Percentiles rank a stretch among this genome's conserved stretches.
Evolutionary conservation across 352 stramenopile species (phyloP).

Genomic region (Phytophthora uliginosa): DNA sequence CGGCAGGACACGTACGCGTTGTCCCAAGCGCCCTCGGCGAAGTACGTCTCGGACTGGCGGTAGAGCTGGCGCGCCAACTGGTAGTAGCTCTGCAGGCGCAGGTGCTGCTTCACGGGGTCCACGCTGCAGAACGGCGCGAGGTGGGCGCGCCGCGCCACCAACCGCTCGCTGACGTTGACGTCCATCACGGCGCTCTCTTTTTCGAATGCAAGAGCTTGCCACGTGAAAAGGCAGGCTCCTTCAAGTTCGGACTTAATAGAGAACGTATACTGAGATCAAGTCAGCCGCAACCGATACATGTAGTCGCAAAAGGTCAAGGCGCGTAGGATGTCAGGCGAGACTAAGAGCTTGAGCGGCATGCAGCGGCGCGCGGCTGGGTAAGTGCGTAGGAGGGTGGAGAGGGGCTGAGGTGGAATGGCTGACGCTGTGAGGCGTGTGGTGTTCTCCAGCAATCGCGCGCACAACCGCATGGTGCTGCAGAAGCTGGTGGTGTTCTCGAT

Average conservation of each 20-base stretch:
- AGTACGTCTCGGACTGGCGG: conserved; percentile 79
- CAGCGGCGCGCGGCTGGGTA: conserved; percentile 55
- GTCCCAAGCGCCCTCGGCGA: conserved; percentile 66
- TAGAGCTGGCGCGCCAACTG: conserved; percentile 81
- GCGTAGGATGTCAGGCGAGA: conserved; percentile 26
- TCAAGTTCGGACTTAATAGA: conserved; percentile 44
- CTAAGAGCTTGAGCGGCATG: conserved; percentile 57
- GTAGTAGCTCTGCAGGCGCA: conserved; percentile 77
- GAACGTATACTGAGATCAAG: conserved; percentile 11
- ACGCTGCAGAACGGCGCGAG: conserved; percentile 72
- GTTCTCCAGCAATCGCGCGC: conserved; percentile 63
- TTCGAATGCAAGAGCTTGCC: conserved; percentile 36
- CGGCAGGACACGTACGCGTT: conserved; percentile 64
- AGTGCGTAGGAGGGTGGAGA: not conserved
- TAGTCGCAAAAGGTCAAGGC: conserved; percentile 10
- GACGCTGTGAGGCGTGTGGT: not conserved
- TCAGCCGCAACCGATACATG: not conserved
- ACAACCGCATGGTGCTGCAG: conserved; percentile 78
- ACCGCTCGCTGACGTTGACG: conserved; percentile 64
- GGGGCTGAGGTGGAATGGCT: not conserved
- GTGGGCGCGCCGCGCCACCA: conserved; percentile 63
- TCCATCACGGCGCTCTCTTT: conserved; percentile 40
- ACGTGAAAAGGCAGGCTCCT: conserved; percentile 24
- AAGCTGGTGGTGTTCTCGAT: conserved; percentile 82
- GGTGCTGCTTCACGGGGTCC: conserved; percentile 72